Evolutionary conservation across 371 early-diverging fungal genomes (phyloP).

Genomic region (Circinella umbellata): DNA sequence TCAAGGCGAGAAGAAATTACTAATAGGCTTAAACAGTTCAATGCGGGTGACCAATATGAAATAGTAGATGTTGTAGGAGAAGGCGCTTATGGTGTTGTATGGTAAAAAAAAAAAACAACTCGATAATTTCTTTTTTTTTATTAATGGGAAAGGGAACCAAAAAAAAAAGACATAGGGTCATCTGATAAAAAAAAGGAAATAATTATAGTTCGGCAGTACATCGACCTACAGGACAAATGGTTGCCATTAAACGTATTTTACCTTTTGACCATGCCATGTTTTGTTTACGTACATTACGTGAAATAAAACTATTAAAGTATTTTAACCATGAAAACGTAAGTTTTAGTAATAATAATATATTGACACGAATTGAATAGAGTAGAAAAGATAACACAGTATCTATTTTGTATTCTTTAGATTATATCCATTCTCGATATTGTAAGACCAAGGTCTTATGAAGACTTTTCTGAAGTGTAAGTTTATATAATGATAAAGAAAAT

Average conservation of each 20-base stretch:
- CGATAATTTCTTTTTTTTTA: constrained; percentile 22
- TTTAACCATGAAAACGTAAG: constrained; percentile 86
- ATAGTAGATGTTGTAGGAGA: constrained; percentile 55
- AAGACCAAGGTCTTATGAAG: constrained; percentile 71
- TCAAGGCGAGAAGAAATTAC: constrained; percentile 29
- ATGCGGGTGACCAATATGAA: constrained; percentile 34
- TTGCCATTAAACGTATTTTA: constrained; percentile 92
- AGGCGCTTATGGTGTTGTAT: constrained; percentile 72
- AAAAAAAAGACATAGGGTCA: background rate
- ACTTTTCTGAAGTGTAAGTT: constrained; percentile 87
- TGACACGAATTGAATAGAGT: too few relatives aligned
- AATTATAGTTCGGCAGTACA: constrained; percentile 76
- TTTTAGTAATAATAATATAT: background rate
- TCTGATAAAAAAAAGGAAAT: constrained; percentile 1
- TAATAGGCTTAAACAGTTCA: constrained; percentile 28
- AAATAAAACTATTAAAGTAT: constrained; percentile 88
- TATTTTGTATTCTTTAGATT: constrained; percentile 60
- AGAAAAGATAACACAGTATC: background rate
- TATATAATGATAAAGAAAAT: background rate
- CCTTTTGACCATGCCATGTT: constrained; percentile 91
- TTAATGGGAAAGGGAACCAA: too few relatives aligned
- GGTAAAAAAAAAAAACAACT: constrained; percentile 45
- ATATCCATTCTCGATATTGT: constrained; percentile 91
- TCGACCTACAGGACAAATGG: constrained; percentile 85
- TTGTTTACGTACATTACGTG: constrained; percentile 84